A percentile compares a stretch with the other conserved stretches of the same genome.
These are phyloP conservation scores for Tolypocladium cylindrosporum DNA, from an alignment of 2,329 filamentous ascomycete species.

Conservation along the genomic window DNA sequence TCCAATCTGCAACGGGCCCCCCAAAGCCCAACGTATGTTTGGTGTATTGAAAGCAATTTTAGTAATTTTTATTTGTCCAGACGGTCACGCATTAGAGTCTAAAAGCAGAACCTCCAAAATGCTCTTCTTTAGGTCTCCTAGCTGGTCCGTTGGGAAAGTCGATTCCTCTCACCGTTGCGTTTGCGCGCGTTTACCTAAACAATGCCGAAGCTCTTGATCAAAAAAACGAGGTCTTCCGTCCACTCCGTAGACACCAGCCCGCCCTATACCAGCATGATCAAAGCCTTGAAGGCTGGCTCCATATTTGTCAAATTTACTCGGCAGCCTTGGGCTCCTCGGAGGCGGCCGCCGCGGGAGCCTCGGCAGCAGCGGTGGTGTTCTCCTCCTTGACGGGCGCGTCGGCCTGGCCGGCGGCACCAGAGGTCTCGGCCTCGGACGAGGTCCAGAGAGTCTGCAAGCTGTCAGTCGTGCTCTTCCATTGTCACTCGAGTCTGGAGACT, in stretches of 20 bases:
- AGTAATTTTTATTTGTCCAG: slow-evolving; percentile 46
- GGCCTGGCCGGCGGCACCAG: slow-evolving; percentile 42
- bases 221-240: slow-evolving; percentile 48
- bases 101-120: slow-evolving; percentile 42
- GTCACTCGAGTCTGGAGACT: slow-evolving; percentile 16
- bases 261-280: slow-evolving; percentile 29
- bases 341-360: slow-evolving; percentile 39
- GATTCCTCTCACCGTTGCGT: slow-evolving; percentile 24
- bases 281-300: slow-evolving; percentile 17
- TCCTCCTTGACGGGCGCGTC: slow-evolving; percentile 34
- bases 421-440: slow-evolving; percentile 89
- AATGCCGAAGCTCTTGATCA: slow-evolving; percentile 36
- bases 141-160: slow-evolving; percentile 26
- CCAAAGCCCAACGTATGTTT: slow-evolving; percentile 1
- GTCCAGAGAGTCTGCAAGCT: slow-evolving; percentile 84
- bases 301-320: slow-evolving; percentile 35
- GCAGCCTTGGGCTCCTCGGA: slow-evolving; percentile 58
- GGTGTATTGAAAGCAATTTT: slow-evolving; percentile 32
- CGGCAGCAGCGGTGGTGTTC: slow-evolving; percentile 42
- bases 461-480: slow-evolving; percentile 15
- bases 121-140: slow-evolving; percentile 32
- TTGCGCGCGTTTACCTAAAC: slow-evolving; percentile 36
- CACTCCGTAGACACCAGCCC: slow-evolving; percentile 56
- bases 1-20: background rate
- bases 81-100: slow-evolving; percentile 47